These are phyloP conservation scores for Aciculosporium take DNA, from an alignment of 2,329 filamentous ascomycete species.

Conservation along the genomic window DNA sequence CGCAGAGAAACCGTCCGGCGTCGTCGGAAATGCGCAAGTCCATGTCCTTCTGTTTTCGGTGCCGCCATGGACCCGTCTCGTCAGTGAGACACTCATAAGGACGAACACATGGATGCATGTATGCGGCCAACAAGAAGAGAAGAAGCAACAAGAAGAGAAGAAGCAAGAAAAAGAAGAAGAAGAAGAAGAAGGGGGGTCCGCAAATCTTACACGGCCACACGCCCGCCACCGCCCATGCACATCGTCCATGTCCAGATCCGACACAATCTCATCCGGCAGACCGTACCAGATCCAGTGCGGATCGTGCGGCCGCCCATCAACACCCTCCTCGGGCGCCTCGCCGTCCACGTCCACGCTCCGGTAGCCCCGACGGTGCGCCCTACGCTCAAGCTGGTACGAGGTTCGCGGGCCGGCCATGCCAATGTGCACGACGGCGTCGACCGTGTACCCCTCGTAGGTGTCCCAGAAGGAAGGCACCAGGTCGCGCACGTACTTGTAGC, in stretches of 20 bases:
- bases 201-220: constrained; percentile 33
- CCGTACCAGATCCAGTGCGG: constrained; percentile 39
- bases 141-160: neutral
- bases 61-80: no score
- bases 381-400: constrained; percentile 56
- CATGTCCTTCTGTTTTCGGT: constrained; percentile 19
- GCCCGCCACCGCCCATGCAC: constrained; percentile 41
- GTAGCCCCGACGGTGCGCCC: constrained; percentile 61
- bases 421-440: constrained; percentile 62
- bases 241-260: constrained; percentile 42
- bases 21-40: constrained; percentile 51
- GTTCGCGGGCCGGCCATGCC: constrained; percentile 57
- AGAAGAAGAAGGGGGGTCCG: neutral
- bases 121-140: no score
- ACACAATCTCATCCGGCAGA: constrained; percentile 39
- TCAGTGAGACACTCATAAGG: no score
- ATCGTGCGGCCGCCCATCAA: constrained; percentile 29
- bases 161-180: neutral
- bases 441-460: constrained; percentile 21
- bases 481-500: constrained; percentile 51
- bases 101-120: no score
- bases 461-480: constrained; percentile 51
- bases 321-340: constrained; percentile 37
- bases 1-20: constrained; percentile 60
- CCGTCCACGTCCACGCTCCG: constrained; percentile 55